phyloP scores from a whole-genome alignment of 1,284 basidiomycete species.

The Hemileia vastatrix region DNA sequence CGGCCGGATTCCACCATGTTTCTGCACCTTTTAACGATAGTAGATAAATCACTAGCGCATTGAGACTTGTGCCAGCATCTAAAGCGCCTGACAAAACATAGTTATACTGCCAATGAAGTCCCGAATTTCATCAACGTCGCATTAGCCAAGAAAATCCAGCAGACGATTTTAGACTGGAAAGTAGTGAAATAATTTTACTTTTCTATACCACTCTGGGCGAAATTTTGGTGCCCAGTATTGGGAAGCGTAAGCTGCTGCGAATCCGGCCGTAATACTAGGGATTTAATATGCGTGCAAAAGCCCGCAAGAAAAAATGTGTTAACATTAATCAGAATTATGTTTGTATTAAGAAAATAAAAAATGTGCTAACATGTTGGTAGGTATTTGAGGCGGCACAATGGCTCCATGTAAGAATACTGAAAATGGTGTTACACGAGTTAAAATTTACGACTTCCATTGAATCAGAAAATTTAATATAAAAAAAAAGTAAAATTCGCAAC shows the following conservation, averaged over 20 bases:
- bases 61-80: conserved; percentile 38
- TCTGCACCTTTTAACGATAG: conserved; percentile 23
- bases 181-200: conserved; percentile 34
- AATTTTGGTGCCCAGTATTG: conserved; percentile 36
- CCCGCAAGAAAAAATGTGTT: background rate
- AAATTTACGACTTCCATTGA: too few species aligned
- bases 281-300: background rate
- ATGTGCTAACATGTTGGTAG: conserved; percentile 32
- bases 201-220: conserved; percentile 36
- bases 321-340: background rate
- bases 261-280: conserved; percentile 31
- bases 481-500: background rate
- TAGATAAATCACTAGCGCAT: conserved; percentile 36
- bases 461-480: background rate
- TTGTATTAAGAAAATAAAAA: background rate
- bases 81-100: conserved; percentile 29
- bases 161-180: too few species aligned
- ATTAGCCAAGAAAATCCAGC: conserved; percentile 17
- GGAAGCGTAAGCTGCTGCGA: conserved; percentile 32
- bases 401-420: conserved; percentile 20
- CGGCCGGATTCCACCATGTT: conserved; percentile 18
- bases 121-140: conserved; percentile 7
- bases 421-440: background rate
- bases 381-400: conserved; percentile 36
- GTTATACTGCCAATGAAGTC: conserved; percentile 17